Percentiles rank a stretch among this genome's conserved stretches.
Conservation (phyloP, 164 flowering plant species). For the Tinospora cordifolia region DNA sequence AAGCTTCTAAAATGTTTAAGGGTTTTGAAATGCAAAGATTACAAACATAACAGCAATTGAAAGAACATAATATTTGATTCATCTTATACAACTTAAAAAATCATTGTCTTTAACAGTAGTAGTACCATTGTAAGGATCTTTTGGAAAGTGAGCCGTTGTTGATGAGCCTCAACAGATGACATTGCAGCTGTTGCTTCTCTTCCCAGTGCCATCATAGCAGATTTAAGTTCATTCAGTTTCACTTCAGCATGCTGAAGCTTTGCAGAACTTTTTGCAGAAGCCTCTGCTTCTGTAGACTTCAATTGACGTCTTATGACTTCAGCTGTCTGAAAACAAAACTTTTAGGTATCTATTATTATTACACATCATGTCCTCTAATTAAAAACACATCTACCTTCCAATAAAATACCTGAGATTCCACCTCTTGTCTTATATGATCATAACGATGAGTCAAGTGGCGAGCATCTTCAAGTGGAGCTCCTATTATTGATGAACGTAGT, state of each 20-base stretch:
- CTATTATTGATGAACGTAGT: constrained; percentile 41
- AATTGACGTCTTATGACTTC: constrained; percentile 50
- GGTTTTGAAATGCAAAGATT: background rate
- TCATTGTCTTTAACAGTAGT: background rate
- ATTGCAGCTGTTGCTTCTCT: constrained; percentile 68
- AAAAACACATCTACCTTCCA: constrained; percentile 3
- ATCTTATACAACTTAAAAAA: background rate
- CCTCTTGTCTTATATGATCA: constrained; percentile 55
- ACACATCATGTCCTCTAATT: constrained; percentile 1
- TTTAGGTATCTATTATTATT: constrained; percentile 6
- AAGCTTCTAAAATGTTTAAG: background rate
- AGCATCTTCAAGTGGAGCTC: constrained; percentile 76
- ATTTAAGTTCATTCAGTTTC: constrained; percentile 49
- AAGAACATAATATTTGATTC: background rate
- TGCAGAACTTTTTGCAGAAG: constrained; percentile 34
- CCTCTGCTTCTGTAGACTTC: constrained; percentile 41
- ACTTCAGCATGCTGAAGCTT: constrained; percentile 59
- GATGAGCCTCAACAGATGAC: constrained; percentile 62
- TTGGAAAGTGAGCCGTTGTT: constrained; percentile 53
- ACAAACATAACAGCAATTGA: background rate
- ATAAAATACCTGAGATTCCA: constrained; percentile 57
- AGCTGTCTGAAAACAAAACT: constrained; percentile 40
- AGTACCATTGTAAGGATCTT: constrained; percentile 49
- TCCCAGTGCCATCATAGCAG: constrained; percentile 45
- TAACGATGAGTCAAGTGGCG: constrained; percentile 57